Conservation (phyloP, 768 basidiomycete genomes). For the Tephrocybe sp. region DNA sequence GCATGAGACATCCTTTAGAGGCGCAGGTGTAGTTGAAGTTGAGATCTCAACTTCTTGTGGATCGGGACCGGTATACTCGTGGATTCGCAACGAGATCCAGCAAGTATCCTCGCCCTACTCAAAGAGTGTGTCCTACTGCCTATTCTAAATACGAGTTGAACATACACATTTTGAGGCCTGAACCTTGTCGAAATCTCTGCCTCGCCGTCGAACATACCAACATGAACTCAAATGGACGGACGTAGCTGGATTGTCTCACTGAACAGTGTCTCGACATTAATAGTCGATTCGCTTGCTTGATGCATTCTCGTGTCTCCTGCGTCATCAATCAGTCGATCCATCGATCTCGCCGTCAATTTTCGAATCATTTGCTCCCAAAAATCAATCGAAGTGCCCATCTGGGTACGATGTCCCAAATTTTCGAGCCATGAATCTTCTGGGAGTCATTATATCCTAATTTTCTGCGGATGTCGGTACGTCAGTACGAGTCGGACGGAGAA, state of each 20-base stretch:
- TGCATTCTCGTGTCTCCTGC: not conserved
- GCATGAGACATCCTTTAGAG: not conserved
- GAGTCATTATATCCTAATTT: too few relatives aligned
- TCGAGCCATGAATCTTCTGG: not conserved
- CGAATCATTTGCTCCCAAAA: too few relatives aligned
- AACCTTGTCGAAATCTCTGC: too few relatives aligned
- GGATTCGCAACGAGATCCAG: not conserved
- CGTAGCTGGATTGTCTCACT: too few relatives aligned
- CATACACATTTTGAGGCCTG: too few relatives aligned
- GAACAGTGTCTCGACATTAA: too few relatives aligned
- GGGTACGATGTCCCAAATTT: too few relatives aligned
- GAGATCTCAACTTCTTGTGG: not conserved
- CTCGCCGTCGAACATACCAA: too few relatives aligned
- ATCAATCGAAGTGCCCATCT: not conserved
- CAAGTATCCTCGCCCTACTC: not conserved
- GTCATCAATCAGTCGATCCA: not conserved
- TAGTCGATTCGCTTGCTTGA: not conserved
- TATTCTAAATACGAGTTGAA: too few relatives aligned
- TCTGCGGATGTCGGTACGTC: not conserved
- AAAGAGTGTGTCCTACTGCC: not conserved
- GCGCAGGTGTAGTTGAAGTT: not conserved
- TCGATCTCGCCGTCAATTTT: not conserved
- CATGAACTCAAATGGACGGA: too few relatives aligned
- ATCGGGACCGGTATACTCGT: not conserved
- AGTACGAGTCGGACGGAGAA: slow-evolving; percentile 2